Base-by-base conservation (phyloP, 768 basidiomycete genomes). In the Leucosporidium scottii region DNA sequence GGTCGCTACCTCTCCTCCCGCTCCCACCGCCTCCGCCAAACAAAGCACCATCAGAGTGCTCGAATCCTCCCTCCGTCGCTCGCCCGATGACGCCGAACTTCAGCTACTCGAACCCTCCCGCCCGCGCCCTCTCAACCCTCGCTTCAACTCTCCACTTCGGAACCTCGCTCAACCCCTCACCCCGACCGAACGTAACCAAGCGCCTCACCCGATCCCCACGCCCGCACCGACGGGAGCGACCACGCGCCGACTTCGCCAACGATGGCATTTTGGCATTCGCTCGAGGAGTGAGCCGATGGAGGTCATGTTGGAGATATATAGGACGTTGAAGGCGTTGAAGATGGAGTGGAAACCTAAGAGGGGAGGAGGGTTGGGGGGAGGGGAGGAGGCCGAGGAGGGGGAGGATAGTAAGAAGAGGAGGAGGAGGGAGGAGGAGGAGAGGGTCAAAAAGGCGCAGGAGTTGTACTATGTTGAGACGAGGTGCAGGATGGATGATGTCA, bases 271-370 rank as follows among this genome's bases (percentile, higher is more conserved):
- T 75, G 96, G 96, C 12, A 98, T 99, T 50, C 84, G 96, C 39
- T 93, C 90, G 73, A 83, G 93, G 67, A 79, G 78, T 23, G 73
- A 73, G 39, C 96, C 93, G 27, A 94, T 98, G 90, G 96, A 99
- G 78, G 94, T 99, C 28, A 97, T 99, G 93, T 80, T 96, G 30
- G 94, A 97, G 83, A 96, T 99, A 61, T 98, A 99, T 79, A 82
- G 90, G 69, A 96, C 93, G 53, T 80, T 99, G 59, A 88, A 88
- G 79, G 82, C 86, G 67, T 82, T 97, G 25, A 90, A 88, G 21
- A 94, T 98, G 91, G 91, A 99, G 79, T 99, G 96, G 96, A 90
- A 90, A 78, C 86, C 89, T 81, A 96, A 96, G 82, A 84, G 83
- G 70, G 85, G 85, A 67, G 39, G 58, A 67, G 39, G 58, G 12